A percentile compares a stretch with the other conserved stretches of the same genome.
These are phyloP conservation scores for Xylariaceae sp. DNA, from an alignment of 2,329 filamentous ascomycete species.

Conservation along the genomic window DNA sequence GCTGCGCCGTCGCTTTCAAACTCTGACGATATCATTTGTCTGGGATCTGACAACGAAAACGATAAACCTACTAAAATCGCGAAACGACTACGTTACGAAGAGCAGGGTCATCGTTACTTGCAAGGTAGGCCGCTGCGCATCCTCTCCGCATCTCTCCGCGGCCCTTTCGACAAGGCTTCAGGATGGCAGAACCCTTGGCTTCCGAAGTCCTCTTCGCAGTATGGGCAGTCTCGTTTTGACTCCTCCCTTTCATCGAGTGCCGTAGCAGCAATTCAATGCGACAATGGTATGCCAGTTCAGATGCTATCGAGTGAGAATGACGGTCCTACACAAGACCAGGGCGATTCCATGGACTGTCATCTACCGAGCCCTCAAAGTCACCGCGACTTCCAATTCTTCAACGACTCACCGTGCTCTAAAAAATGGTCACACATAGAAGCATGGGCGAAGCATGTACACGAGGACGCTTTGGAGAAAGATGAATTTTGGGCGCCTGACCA, in stretches of 20 bases:
- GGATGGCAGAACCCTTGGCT: constrained; percentile 62
- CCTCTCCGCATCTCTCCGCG: constrained; percentile 64
- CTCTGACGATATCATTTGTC: constrained; percentile 56
- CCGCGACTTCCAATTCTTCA: constrained; percentile 29
- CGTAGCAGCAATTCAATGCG: constrained; percentile 16
- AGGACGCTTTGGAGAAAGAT: constrained; percentile 31
- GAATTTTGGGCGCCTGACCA: constrained; percentile 39
- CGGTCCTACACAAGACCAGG: constrained; percentile 13
- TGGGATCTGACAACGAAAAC: constrained; percentile 63
- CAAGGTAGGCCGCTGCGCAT: constrained; percentile 62
- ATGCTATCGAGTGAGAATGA: constrained; percentile 9
- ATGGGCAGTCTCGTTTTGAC: neutral
- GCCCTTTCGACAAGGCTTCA: constrained; percentile 61
- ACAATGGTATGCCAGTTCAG: constrained; percentile 14
- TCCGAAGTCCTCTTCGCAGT: constrained; percentile 33
- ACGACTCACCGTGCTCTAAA: constrained; percentile 24
- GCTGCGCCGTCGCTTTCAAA: constrained; percentile 43
- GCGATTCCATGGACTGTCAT: constrained; percentile 45
- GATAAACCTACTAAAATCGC: constrained; percentile 54
- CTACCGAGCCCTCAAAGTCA: constrained; percentile 46
- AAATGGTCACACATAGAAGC: constrained; percentile 34
- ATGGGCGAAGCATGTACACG: constrained; percentile 35
- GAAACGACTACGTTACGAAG: constrained; percentile 63
- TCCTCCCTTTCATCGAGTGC: constrained; percentile 8
- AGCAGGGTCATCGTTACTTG: constrained; percentile 63